Percentiles rank a stretch among this genome's conserved stretches.
Evolutionary conservation across 2,329 filamentous ascomycete species (phyloP).

Genomic region (Calonectria pseudoreteaudii): DNA sequence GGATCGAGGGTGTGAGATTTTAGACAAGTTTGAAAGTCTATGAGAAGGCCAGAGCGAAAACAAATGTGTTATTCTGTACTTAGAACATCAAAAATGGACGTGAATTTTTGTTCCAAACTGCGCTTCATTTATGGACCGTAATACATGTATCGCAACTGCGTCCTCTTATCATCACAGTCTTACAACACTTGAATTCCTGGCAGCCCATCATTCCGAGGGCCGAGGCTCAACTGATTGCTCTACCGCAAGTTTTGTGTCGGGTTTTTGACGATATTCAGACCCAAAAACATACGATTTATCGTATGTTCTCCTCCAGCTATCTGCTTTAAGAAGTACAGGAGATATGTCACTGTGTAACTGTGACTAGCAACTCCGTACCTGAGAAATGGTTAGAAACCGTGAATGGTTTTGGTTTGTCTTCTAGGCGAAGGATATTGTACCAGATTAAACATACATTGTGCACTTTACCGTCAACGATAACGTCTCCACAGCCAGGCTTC

Average conservation of each 20-base stretch:
- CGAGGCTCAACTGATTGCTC: not conserved
- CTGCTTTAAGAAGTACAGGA: not conserved
- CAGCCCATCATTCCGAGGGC: not conserved
- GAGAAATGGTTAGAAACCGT: not conserved
- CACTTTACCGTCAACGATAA: not conserved
- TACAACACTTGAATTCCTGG: not conserved
- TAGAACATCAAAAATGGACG: not conserved
- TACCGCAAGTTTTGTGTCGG: not conserved
- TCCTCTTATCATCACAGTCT: not conserved
- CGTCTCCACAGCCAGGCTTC: not conserved
- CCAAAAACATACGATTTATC: not conserved
- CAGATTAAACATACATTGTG: not conserved
- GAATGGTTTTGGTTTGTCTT: not conserved
- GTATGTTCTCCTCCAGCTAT: not conserved
- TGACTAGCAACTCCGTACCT: not conserved
- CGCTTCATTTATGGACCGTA: not conserved
- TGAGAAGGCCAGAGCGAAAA: not conserved
- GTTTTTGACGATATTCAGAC: not conserved
- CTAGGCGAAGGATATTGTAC: not conserved
- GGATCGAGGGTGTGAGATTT: not conserved
- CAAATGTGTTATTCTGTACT: not conserved
- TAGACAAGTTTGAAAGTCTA: not conserved
- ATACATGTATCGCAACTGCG: not conserved
- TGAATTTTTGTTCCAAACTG: not conserved
- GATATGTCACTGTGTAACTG: too few relatives aligned